Percentiles rank a stretch among this genome's conserved stretches.
Evolutionary conservation across 805 yeast species (phyloP).

Genomic region (Saccharomyces jurei): DNA sequence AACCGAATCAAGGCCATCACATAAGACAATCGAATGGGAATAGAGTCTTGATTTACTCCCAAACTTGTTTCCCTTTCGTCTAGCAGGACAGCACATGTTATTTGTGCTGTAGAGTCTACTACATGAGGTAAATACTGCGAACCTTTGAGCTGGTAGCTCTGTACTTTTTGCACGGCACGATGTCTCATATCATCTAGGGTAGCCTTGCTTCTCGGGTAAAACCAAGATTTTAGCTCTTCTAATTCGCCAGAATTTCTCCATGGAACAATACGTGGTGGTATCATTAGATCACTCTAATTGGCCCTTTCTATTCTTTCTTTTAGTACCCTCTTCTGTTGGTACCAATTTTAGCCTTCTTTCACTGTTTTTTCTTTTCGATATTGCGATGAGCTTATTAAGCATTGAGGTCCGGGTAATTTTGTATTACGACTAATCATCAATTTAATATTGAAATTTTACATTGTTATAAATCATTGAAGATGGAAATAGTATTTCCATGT

Average conservation of each 20-base stretch:
- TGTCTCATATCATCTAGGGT: conserved; percentile 26
- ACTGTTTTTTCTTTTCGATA: neutral
- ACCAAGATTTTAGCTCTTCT: conserved; percentile 40
- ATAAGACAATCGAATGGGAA: conserved; percentile 43
- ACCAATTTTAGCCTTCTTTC: neutral
- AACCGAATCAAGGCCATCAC: conserved; percentile 73
- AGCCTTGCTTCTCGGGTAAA: conserved; percentile 34
- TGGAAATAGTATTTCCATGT: neutral
- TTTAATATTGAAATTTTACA: neutral
- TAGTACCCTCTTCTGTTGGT: neutral
- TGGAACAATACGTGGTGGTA: conserved; percentile 30
- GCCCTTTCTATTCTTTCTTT: neutral
- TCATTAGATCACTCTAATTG: conserved; percentile 8
- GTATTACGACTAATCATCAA: neutral
- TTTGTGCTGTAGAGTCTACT: conserved; percentile 53
- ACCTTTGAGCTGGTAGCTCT: conserved; percentile 52
- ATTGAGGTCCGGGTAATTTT: neutral
- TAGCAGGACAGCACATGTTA: conserved; percentile 42
- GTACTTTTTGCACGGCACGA: conserved; percentile 45
- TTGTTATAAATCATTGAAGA: neutral
- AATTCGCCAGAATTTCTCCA: conserved; percentile 39
- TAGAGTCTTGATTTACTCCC: conserved; percentile 25
- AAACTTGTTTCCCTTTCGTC: conserved; percentile 29
- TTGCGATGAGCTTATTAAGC: neutral
- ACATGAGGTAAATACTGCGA: conserved; percentile 54